Percentiles rank a stretch among this genome's conserved stretches.
These are phyloP conservation scores for Meredithiella fracta DNA, from an alignment of 2,329 filamentous ascomycete species.

Conservation along the genomic window DNA sequence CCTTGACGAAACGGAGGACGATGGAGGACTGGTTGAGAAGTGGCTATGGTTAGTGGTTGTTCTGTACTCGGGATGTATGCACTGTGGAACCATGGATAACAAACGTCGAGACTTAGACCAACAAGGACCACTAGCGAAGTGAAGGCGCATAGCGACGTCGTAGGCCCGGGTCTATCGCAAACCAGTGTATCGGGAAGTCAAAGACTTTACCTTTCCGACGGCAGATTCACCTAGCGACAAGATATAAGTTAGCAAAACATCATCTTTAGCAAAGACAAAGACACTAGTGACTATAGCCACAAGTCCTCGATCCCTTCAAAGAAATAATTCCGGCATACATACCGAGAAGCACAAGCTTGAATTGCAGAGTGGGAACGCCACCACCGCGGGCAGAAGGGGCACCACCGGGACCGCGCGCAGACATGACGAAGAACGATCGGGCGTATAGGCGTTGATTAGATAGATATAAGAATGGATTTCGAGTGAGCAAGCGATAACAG, in stretches of 20 bases:
- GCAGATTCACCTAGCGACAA: constrained; percentile 61
- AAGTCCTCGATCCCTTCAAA: too few species aligned
- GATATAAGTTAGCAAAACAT: constrained; percentile 22
- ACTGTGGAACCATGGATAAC: not conserved
- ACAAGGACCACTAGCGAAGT: constrained; percentile 3
- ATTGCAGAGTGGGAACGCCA: constrained; percentile 88
- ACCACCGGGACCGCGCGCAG: constrained; percentile 45
- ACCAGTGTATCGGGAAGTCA: not conserved
- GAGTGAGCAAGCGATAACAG: not conserved
- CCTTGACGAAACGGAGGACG: constrained; percentile 96
- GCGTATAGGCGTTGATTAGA: constrained; percentile 14
- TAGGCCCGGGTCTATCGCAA: not conserved
- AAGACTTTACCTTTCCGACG: constrained; percentile 68
- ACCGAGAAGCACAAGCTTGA: constrained; percentile 96
- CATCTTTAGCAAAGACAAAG: too few species aligned
- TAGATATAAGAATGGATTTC: too few species aligned
- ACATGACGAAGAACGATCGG: constrained; percentile 43
- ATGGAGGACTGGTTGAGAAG: constrained; percentile 62
- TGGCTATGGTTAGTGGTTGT: too few species aligned
- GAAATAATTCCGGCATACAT: constrained; percentile 17
- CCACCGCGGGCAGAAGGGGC: constrained; percentile 43
- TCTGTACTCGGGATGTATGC: not conserved
- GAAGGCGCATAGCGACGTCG: not conserved
- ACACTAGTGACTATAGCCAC: too few species aligned
- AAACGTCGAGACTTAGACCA: not conserved